phyloP scores from a whole-genome alignment of 805 yeast species.

The Brettanomyces custersianus region DNA sequence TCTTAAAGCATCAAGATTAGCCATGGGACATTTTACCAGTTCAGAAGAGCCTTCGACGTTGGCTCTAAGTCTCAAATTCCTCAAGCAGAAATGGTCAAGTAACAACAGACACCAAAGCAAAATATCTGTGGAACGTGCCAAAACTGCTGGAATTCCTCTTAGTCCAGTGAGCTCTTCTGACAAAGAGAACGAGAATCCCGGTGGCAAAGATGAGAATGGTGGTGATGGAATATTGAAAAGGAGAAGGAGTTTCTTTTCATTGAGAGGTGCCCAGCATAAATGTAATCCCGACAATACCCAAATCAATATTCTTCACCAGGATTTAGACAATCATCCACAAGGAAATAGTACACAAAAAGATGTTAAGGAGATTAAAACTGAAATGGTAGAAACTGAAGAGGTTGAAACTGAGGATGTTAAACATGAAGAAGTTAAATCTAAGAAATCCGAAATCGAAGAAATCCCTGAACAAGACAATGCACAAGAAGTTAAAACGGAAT shows the following conservation, averaged over 20 bases:
- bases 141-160: background rate
- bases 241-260: background rate
- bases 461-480: background rate
- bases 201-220: background rate
- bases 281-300: too few species aligned
- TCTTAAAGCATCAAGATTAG: constrained; percentile 7
- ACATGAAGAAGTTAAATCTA: background rate
- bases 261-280: background rate
- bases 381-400: background rate
- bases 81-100: constrained; percentile 14
- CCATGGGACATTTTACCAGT: background rate
- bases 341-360: too few species aligned
- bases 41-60: constrained; percentile 14
- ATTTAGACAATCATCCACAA: too few species aligned
- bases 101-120: constrained; percentile 4
- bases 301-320: background rate
- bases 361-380: too few species aligned
- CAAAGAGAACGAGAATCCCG: background rate
- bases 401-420: background rate
- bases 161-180: background rate
- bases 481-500: background rate
- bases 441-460: background rate
- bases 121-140: constrained; percentile 3
- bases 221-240: background rate
- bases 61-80: constrained; percentile 16